Conservation (phyloP, 2,329 filamentous ascomycete species). For the Aureobasidium mangrovei region DNA sequence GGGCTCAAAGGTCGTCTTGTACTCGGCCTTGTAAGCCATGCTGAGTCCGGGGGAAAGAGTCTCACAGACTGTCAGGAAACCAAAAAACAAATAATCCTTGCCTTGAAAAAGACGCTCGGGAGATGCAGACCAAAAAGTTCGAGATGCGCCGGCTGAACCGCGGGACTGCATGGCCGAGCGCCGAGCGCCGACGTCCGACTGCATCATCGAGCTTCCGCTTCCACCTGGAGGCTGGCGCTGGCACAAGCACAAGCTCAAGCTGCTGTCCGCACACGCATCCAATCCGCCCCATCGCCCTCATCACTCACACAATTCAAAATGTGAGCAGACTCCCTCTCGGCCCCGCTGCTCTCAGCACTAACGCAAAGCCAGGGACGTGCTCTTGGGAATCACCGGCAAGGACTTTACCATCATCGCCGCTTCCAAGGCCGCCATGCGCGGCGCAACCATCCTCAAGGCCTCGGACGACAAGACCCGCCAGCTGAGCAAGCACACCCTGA, state of each 20-base stretch:
- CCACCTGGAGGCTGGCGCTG: neutral
- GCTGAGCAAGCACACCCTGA: constrained; percentile 87
- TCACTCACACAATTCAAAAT: constrained; percentile 7
- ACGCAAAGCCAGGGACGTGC: constrained; percentile 72
- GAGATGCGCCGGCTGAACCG: neutral
- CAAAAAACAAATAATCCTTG: neutral
- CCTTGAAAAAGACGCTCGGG: constrained; percentile 1
- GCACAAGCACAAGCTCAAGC: constrained; percentile 5
- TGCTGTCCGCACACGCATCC: neutral
- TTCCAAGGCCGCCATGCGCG: constrained; percentile 97
- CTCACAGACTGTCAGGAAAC: neutral
- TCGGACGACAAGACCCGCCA: constrained; percentile 91
- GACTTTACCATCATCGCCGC: constrained; percentile 98
- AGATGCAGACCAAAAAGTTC: constrained; percentile 4
- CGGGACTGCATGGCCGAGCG: neutral
- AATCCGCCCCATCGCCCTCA: neutral
- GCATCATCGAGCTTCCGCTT: no score
- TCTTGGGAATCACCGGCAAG: constrained; percentile 96
- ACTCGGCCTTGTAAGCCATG: constrained; percentile 47
- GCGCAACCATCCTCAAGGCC: constrained; percentile 89
- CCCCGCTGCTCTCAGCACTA: constrained; percentile 27
- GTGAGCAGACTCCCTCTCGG: neutral
- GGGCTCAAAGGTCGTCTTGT: constrained; percentile 84
- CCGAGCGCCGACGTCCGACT: neutral
- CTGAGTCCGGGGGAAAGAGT: neutral